A percentile compares a stretch with the other conserved stretches of the same genome.
phyloP scores from a whole-genome alignment of 2,329 filamentous ascomycete genomes.

The Phialemonium atrogriseum region DNA sequence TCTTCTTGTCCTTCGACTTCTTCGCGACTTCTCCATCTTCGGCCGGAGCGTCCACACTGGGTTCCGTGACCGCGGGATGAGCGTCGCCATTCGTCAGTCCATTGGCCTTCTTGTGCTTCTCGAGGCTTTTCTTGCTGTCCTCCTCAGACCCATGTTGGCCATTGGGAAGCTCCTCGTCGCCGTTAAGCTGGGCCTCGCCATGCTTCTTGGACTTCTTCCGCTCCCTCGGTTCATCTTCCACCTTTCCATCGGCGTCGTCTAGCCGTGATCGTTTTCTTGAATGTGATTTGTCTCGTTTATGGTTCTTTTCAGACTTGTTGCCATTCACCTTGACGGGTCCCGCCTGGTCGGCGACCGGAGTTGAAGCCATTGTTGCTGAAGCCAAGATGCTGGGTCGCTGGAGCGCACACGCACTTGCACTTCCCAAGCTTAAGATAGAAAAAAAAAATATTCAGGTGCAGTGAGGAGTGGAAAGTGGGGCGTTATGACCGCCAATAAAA shows the following conservation, averaged over 20 bases:
- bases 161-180: background rate
- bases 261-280: constrained; percentile 7
- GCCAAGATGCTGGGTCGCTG: too few species aligned
- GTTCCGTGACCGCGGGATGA: background rate
- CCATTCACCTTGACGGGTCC: background rate
- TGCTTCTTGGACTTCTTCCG: constrained; percentile 6
- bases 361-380: too few species aligned
- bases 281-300: constrained; percentile 15
- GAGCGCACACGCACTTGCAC: too few species aligned
- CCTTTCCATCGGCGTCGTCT: constrained; percentile 5
- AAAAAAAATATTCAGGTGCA: too few species aligned
- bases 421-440: too few species aligned
- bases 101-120: constrained; percentile 17
- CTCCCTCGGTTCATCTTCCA: background rate
- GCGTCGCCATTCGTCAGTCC: constrained; percentile 1
- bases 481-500: too few species aligned
- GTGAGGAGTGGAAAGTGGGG: too few species aligned
- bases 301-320: constrained; percentile 28
- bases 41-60: background rate
- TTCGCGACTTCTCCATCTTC: constrained; percentile 4
- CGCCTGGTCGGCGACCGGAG: too few species aligned
- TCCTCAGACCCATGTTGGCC: background rate
- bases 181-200: constrained; percentile 1
- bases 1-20: constrained; percentile 26
- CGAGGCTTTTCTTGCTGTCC: constrained; percentile 16